Base-by-base conservation (phyloP, 1,284 basidiomycete species). In the Exobasidium cylindrosporum region DNA sequence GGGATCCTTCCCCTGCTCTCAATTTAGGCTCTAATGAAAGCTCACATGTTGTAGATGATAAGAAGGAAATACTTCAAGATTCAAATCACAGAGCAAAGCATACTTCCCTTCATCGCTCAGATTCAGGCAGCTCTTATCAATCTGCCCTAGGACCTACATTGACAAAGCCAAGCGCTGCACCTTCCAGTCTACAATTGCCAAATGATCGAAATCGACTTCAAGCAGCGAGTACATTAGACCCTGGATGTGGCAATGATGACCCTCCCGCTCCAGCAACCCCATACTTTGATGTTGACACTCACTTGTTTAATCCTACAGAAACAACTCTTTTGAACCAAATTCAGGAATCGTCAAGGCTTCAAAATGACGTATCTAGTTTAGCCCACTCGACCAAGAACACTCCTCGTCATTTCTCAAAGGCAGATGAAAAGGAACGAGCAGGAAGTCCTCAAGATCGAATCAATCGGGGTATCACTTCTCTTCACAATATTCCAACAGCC, bases 281-380 rank as follows among this genome's bases (percentile, higher is more conserved):
- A 1, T 72, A 66, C 68, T 75, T 75, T 60, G 73, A 75, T 52
- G 68, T 66, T 1, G 55, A 64, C 29, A 40, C 64, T 35, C 35
- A 40, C 17, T 17, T 40, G 35, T 10, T 40, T 17, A 17, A 17
- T 40, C 10, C 35, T 40, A 17, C 10, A 40, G 35, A 40, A 40
- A n/a, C n/a, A 17, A 40, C 35, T 40, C 35, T n/a, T n/a, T n/a
- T n/a, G n/a, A n/a, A n/a, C n/a, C n/a, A n/a, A n/a, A n/a, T n/a
- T n/a, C n/a, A n/a, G n/a, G n/a, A n/a, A n/a, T n/a, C n/a, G n/a
- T n/a, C n/a, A n/a, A n/a, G n/a, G n/a, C n/a, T n/a, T n/a, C n/a
- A n/a, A n/a, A n/a, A n/a, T n/a, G n/a, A n/a, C n/a, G n/a, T n/a
- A n/a, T n/a, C n/a, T n/a, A n/a, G n/a, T n/a, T n/a, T n/a, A n/a